A percentile compares a stretch with the other conserved stretches of the same genome.
These are phyloP conservation scores for Globisporangium middletonii DNA, from an alignment of 352 stramenopile species.

Conservation along the genomic window DNA sequence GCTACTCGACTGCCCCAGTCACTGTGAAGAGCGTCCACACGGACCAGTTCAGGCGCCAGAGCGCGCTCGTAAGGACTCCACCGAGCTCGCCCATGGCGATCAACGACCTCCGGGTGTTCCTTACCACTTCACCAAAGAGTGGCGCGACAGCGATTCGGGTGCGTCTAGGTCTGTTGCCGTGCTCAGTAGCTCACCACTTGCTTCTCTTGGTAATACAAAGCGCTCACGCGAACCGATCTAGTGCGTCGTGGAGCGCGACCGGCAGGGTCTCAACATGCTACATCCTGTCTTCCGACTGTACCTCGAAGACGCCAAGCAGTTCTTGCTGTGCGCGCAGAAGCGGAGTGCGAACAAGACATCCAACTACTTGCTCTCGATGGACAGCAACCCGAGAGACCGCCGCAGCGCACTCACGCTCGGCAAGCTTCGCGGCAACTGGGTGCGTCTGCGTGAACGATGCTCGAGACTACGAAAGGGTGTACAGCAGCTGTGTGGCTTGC, in stretches of 20 bases:
- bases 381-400: constrained; percentile 26
- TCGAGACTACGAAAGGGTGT: background rate
- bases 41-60: constrained; percentile 1
- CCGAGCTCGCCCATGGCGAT: constrained; percentile 16
- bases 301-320: constrained; percentile 43
- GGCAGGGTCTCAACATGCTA: constrained; percentile 35
- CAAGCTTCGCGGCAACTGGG: constrained; percentile 61
- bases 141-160: constrained; percentile 25
- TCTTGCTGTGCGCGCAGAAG: constrained; percentile 49
- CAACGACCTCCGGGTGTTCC: constrained; percentile 27
- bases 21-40: background rate
- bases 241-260: constrained; percentile 56
- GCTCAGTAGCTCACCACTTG: background rate
- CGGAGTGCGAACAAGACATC: constrained; percentile 43
- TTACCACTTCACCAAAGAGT: constrained; percentile 25
- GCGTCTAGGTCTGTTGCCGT: constrained; percentile 3
- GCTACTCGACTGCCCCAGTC: background rate
- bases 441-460: background rate
- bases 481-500: too few species aligned
- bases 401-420: constrained; percentile 35
- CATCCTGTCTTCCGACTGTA: constrained; percentile 55
- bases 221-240: constrained; percentile 3
- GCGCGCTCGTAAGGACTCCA: background rate
- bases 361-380: constrained; percentile 58
- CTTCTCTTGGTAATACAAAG: too few species aligned